Conservation (phyloP, 148 eudicot species). For the Chenopodium suecicum region DNA sequence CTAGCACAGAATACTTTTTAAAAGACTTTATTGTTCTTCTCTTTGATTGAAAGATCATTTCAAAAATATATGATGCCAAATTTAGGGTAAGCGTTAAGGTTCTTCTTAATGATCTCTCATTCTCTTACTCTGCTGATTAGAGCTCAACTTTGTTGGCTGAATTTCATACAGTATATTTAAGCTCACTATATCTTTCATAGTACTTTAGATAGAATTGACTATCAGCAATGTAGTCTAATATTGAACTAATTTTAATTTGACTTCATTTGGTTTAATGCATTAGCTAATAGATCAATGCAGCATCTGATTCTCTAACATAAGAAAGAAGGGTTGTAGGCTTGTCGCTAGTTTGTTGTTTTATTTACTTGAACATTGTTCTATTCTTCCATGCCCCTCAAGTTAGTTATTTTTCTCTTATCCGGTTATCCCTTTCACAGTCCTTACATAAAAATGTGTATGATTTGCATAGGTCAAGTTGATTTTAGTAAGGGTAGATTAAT, state of each 20-base stretch:
- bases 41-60: not conserved
- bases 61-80: not conserved
- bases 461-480: conserved; percentile 45
- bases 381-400: not conserved
- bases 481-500: conserved; percentile 39
- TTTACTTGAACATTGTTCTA: not conserved
- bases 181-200: not conserved
- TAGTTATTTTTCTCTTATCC: not conserved
- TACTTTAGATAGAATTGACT: not conserved
- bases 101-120: not conserved
- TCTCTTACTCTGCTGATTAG: not conserved
- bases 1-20: no score
- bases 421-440: not conserved
- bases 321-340: not conserved
- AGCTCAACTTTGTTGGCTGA: not conserved
- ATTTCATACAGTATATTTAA: not conserved
- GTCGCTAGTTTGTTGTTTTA: not conserved
- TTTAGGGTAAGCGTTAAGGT: not conserved
- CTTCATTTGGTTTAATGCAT: not conserved
- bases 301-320: not conserved
- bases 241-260: not conserved
- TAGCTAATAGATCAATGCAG: not conserved
- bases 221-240: not conserved
- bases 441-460: not conserved
- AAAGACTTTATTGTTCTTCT: not conserved